Base-by-base conservation (phyloP, 2,329 filamentous ascomycete species). In the Beauveria brongniartii region DNA sequence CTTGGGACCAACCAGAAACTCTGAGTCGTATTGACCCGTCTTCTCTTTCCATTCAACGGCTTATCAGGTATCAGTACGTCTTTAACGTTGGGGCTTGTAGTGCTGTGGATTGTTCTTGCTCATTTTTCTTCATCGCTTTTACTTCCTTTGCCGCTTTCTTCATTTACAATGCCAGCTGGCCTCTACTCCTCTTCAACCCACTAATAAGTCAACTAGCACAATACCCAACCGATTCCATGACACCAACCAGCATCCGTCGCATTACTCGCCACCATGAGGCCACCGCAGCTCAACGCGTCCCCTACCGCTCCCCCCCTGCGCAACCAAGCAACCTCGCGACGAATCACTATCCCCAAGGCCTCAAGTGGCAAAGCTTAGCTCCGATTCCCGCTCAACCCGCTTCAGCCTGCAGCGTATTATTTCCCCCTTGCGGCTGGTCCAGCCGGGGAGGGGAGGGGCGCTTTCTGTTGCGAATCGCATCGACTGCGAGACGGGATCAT, bases 211-310 rank as follows among this genome's bases (percentile, higher is more conserved):
- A 43, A 43, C 46, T 18, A 48, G 24, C 22, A 48, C 14, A 28
- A 22, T 28, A 14, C 18, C 46, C 6, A 20, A 41, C 24, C 18
- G 22, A 41, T 54, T 41, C 37, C 37, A 7, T 8, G 37, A 40
- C 28, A 30, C 50, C 50, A 52, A 28, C 52, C 37, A 43, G 18
- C 40, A 44, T 26, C 40, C 24, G 37, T 37, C 47, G 43, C 54
- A 56, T 56, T 47, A 56, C 54, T 56, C 54, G 54, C 41, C 54
- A 56, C 54, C 43, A 40, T 37, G 54, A 48, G 26, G 20, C 54
- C 28, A 56, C 54, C 28, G 16, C 52, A 28, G 28, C 4, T 48
- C 12, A 12, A 24, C 43, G 37, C 40, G 40, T 34, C n/a, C 22
- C 53, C 24, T 18, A 8, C 24, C 30, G 30, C 10, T 34, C 5